Evolutionary conservation across 768 basidiomycete genomes (phyloP).

Genomic region (Tylopilus sp.): DNA sequence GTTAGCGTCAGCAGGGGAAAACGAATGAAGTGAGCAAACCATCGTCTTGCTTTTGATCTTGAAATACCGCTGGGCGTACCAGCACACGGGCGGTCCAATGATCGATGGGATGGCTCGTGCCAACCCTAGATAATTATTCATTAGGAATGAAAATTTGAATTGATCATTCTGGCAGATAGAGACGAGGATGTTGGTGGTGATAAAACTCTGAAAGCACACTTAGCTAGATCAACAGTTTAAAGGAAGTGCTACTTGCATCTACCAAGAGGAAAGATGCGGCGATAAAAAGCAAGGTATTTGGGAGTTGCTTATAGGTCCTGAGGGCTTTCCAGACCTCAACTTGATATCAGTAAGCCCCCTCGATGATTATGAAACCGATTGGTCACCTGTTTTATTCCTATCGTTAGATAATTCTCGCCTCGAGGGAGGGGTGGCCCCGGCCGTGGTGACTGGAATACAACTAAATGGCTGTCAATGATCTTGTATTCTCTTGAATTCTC

Average conservation of each 20-base stretch:
- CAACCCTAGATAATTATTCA: slow-evolving; percentile 77
- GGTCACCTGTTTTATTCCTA: slow-evolving; percentile 80
- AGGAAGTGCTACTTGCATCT: slow-evolving; percentile 45
- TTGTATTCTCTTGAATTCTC: not conserved
- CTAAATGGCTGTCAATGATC: slow-evolving; percentile 33
- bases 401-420: slow-evolving; percentile 70
- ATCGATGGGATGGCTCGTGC: slow-evolving; percentile 76
- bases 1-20: not conserved
- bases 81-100: slow-evolving; percentile 68
- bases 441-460: slow-evolving; percentile 82
- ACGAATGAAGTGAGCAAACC: slow-evolving; percentile 38
- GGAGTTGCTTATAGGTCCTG: slow-evolving; percentile 73
- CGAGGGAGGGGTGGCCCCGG: slow-evolving; percentile 78
- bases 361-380: not conserved
- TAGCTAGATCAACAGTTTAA: not conserved
- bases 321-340: slow-evolving; percentile 70
- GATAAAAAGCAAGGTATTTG: slow-evolving; percentile 80
- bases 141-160: slow-evolving; percentile 76
- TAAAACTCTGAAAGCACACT: slow-evolving; percentile 54
- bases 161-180: slow-evolving; percentile 78
- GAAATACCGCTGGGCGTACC: slow-evolving; percentile 79
- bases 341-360: slow-evolving; percentile 1
- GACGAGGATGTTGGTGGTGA: slow-evolving; percentile 74
- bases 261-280: slow-evolving; percentile 75
- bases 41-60: slow-evolving; percentile 80